phyloP scores from a whole-genome alignment of 108 stramenopile species.

The Mediolabrus comicus region DNA sequence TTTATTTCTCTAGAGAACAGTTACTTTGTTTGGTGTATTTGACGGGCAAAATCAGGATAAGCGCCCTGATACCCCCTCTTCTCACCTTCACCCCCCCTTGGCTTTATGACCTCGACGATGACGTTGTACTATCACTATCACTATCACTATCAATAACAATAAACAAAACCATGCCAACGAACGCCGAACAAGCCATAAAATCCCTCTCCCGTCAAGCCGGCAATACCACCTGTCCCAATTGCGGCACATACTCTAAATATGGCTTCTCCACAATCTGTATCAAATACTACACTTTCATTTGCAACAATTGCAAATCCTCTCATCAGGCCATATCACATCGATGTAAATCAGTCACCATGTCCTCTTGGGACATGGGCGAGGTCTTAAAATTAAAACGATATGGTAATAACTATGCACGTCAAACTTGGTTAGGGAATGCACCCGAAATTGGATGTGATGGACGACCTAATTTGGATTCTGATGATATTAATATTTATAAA shows the following conservation, averaged over 20 bases:
- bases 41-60: too few relatives aligned
- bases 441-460: conserved; percentile 69
- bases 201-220: conserved; percentile 57
- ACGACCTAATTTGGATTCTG: conserved; percentile 67
- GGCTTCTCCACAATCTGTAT: conserved; percentile 90
- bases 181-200: conserved; percentile 68
- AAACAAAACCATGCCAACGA: conserved; percentile 40
- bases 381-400: conserved; percentile 57
- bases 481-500: conserved; percentile 75
- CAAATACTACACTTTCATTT: conserved; percentile 91
- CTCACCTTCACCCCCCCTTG: too few relatives aligned
- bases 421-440: conserved; percentile 84
- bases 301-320: conserved; percentile 88
- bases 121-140: too few relatives aligned
- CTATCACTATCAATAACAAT: too few relatives aligned
- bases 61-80: too few relatives aligned
- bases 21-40: too few relatives aligned
- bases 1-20: too few relatives aligned
- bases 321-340: conserved; percentile 92
- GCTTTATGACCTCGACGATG: too few relatives aligned
- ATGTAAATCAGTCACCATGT: conserved; percentile 93
- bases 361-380: conserved; percentile 75
- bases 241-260: conserved; percentile 78
- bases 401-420: conserved; percentile 74
- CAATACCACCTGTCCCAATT: conserved; percentile 84